Base-by-base conservation (phyloP, 495 filamentous ascomycete genomes). In the Talaromyces adpressus region DNA sequence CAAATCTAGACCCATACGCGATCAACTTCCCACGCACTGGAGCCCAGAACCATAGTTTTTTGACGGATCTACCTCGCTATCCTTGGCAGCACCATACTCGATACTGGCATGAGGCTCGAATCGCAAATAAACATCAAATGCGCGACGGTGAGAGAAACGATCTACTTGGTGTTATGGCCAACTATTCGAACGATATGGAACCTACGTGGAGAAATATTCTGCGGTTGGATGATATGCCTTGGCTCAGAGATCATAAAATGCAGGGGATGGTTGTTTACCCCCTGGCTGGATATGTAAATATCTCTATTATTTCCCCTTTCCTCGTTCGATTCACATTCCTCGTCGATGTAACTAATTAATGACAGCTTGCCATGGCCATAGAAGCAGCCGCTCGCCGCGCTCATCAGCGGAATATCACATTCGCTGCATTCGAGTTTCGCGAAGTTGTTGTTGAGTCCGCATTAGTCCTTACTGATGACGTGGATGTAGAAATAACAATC, bases 161-260 rank as follows among this genome's bases (percentile, higher is more conserved):
- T 65, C 70, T 89, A 0, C 72, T 89, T 1, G 87, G 87, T 30
- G 57, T 69, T 12, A 59, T 65, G 61, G 69, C 67, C 11, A 66
- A 67, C 14, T 73, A 73, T 41, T 71, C 71, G 9, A 71, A 73
- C 47, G 71, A 71, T 34, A 32, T 72, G 12, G 71, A 73, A 62
- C 81, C 80, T 0, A 70, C 75, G 27, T 81, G 59, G 84, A 73
- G 82, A 52, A 78, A 67, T 8, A 73, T 82, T 25, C 32, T 84
- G 6, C 77, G 78, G 8, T 66, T 79, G 1, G 71, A 74, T 59
- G 77, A 79, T 32, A 69, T 79, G 0, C 81, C 82, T 0, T 87
- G 84, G 81, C 65, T 84, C 25, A 67, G 73, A 8, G 81, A 85
- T 57, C 84, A 87, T 63, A 68, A 70, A 51, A 74, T 84, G 39